Evolutionary conservation across 768 basidiomycete species (phyloP).

Genomic region (Candolleomyces eurysporus): DNA sequence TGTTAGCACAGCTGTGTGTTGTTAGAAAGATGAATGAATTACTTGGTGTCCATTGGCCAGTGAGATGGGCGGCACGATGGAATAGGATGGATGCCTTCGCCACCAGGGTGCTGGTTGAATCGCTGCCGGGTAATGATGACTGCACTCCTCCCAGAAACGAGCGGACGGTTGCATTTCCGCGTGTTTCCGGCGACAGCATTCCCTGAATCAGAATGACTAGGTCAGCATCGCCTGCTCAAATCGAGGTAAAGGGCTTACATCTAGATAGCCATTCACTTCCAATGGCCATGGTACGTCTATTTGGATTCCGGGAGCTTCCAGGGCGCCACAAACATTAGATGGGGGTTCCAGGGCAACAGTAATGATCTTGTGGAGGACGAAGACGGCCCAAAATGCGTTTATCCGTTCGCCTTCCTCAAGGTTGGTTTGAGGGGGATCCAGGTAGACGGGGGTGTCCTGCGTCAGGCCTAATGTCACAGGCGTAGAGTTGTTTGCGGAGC

Average conservation of each 20-base stretch:
- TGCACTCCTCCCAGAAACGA: constrained; percentile 42
- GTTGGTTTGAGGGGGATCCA: constrained; percentile 38
- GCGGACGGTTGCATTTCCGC: constrained; percentile 46
- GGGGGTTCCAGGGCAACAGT: constrained; percentile 53
- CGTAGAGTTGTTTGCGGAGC: constrained; percentile 35
- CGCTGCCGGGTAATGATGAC: constrained; percentile 29
- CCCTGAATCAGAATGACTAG: constrained; percentile 30
- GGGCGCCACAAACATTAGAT: constrained; percentile 49
- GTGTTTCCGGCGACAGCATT: constrained; percentile 40
- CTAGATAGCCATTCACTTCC: constrained; percentile 36
- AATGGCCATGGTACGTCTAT: constrained; percentile 57
- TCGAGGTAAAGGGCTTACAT: constrained; percentile 24
- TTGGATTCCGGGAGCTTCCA: constrained; percentile 48
- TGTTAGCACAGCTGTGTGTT: constrained; percentile 9
- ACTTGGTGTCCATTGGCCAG: constrained; percentile 46
- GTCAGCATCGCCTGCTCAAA: not conserved
- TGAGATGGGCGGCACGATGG: constrained; percentile 54
- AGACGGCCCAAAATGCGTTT: constrained; percentile 64
- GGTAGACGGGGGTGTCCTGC: constrained; percentile 40
- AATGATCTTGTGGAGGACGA: constrained; percentile 56
- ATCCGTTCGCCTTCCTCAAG: constrained; percentile 68
- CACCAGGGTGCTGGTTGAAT: constrained; percentile 39
- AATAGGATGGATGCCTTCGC: constrained; percentile 59
- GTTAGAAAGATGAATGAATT: constrained; percentile 13
- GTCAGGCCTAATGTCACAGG: constrained; percentile 35